A percentile compares a stretch with the other conserved stretches of the same genome.
These are phyloP conservation scores for Collariella sp. DNA, from an alignment of 495 filamentous ascomycete genomes.

Conservation along the genomic window DNA sequence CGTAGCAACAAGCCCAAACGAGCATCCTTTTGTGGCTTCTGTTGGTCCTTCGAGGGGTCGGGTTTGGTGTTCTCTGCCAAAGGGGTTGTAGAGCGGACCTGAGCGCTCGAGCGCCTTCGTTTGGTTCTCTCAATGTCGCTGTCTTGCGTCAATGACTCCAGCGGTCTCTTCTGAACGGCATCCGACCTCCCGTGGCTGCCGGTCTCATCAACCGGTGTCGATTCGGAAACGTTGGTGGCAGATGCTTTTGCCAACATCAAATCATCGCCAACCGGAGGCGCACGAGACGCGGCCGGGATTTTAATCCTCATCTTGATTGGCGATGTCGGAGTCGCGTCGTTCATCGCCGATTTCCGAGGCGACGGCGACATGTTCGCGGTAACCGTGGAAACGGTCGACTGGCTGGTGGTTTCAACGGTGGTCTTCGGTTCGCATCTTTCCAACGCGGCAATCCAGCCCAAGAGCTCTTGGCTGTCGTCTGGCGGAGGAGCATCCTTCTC, in stretches of 20 bases:
- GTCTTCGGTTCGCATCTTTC: conserved; percentile 36
- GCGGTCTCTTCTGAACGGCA: conserved; percentile 10
- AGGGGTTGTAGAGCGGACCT: background rate
- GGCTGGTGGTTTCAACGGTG: conserved; percentile 19
- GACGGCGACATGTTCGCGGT: conserved; percentile 1
- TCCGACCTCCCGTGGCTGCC: background rate
- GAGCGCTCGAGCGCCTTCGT: conserved; percentile 4
- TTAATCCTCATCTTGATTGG: background rate
- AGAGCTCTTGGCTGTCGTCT: conserved; percentile 43
- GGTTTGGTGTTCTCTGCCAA: background rate
- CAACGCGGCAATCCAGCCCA: conserved; percentile 47
- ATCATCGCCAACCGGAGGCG: background rate
- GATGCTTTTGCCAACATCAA: background rate
- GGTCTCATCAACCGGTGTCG: background rate
- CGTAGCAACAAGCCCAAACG: conserved; percentile 6
- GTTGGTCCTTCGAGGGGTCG: background rate
- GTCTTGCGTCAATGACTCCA: background rate
- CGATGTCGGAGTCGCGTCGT: background rate
- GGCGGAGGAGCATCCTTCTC: conserved; percentile 25
- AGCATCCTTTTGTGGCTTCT: background rate
- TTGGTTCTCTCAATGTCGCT: conserved; percentile 3
- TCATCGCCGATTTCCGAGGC: background rate
- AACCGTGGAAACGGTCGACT: conserved; percentile 12
- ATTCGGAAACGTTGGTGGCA: background rate
- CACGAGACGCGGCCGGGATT: background rate